These are phyloP conservation scores for Neopestalotiopsis sp. DNA, from an alignment of 2,329 filamentous ascomycete genomes.

Conservation along the genomic window DNA sequence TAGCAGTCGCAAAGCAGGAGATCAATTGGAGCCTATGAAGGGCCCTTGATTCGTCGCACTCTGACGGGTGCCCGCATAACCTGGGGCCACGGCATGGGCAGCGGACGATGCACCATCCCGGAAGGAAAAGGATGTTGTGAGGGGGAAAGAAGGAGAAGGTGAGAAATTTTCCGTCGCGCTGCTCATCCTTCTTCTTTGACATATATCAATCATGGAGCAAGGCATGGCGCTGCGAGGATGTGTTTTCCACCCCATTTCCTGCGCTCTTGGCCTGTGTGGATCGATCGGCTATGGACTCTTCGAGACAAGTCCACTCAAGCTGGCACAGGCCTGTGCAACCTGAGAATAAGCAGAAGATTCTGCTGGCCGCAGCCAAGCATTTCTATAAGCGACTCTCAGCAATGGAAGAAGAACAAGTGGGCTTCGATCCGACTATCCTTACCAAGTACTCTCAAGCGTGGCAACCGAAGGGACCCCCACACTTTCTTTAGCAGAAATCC, in stretches of 20 bases:
- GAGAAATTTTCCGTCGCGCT: neutral
- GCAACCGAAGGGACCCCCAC: neutral
- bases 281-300: neutral
- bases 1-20: neutral
- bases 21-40: neutral
- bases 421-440: neutral
- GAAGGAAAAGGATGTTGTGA: neutral
- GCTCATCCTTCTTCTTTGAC: neutral
- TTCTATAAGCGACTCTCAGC: neutral
- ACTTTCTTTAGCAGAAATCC: too few species aligned
- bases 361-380: neutral
- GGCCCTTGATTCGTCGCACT: neutral
- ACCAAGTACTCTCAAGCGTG: neutral
- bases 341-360: neutral
- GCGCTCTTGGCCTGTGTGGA: neutral
- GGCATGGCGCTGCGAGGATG: neutral
- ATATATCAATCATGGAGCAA: neutral
- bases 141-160: neutral
- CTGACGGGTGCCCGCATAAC: neutral
- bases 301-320: neutral
- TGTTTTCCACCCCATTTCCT: neutral
- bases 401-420: neutral
- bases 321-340: neutral
- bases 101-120: slow-evolving; percentile 13
- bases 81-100: neutral